Percentiles rank a stretch among this genome's conserved stretches.
Evolutionary conservation across 1,284 basidiomycete species (phyloP).

Genomic region (Cryptococcus neoformans): DNA sequence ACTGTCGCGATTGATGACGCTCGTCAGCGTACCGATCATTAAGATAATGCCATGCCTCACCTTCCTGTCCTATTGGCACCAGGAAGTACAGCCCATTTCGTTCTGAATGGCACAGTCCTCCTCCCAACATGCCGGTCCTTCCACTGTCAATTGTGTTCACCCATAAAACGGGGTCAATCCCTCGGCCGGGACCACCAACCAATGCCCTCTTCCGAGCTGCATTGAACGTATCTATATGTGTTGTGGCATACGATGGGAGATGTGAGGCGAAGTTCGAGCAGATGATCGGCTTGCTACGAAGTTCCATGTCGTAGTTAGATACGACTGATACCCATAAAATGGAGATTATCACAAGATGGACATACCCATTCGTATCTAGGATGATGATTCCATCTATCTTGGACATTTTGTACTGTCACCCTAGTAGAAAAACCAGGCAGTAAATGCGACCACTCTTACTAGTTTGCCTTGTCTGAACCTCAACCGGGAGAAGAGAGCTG

Average conservation of each 20-base stretch:
- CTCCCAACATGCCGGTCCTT: conserved; percentile 32
- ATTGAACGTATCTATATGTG: conserved; percentile 83
- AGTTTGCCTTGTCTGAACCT: too few species aligned
- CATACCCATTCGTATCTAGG: conserved; percentile 73
- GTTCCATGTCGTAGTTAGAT: not conserved
- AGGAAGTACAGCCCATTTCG: conserved; percentile 70
- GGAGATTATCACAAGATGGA: conserved; percentile 9
- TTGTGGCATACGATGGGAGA: conserved; percentile 70
- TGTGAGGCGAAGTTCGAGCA: conserved; percentile 84
- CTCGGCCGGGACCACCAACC: conserved; percentile 1
- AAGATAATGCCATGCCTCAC: conserved; percentile 11
- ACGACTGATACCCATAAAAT: not conserved
- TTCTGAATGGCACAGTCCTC: conserved; percentile 62
- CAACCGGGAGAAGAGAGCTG: too few species aligned
- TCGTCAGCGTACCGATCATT: not conserved
- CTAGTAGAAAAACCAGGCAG: too few species aligned
- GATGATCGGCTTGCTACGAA: conserved; percentile 72
- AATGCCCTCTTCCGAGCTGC: conserved; percentile 59
- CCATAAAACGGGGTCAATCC: conserved; percentile 43
- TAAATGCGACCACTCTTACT: too few species aligned
- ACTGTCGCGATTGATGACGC: conserved; percentile 52
- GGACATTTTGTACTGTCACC: conserved; percentile 25
- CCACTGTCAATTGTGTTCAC: conserved; percentile 33
- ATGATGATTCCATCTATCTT: conserved; percentile 85
- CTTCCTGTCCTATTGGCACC: conserved; percentile 67